Conservation (phyloP, 2,329 filamentous ascomycete species). For the Cytospora paraplurivora region DNA sequence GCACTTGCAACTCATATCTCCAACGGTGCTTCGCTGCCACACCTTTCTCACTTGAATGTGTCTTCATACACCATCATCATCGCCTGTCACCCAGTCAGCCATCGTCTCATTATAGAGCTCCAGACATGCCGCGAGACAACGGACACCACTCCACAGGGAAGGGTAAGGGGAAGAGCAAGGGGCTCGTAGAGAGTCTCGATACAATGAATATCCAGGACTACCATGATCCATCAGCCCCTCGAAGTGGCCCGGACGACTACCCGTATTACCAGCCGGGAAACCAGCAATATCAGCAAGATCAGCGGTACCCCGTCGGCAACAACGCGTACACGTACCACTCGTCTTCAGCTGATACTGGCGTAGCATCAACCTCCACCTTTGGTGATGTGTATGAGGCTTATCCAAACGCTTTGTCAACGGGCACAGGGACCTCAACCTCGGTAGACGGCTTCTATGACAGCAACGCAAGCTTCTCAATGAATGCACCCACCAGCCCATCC, state of each 20-base stretch:
- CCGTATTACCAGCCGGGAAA: neutral
- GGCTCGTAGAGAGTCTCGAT: neutral
- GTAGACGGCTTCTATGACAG: too few species aligned
- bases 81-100: conserved; percentile 3
- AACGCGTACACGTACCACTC: neutral
- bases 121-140: conserved; percentile 10
- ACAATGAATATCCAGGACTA: conserved; percentile 14
- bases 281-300: neutral
- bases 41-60: neutral
- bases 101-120: conserved; percentile 5
- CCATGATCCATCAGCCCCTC: neutral
- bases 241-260: neutral
- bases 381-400: neutral
- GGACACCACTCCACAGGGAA: conserved; percentile 15
- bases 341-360: neutral
- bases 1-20: conserved; percentile 3
- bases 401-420: neutral
- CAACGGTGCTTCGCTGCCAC: neutral
- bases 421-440: too few species aligned
- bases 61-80: neutral
- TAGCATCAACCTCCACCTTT: neutral
- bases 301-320: neutral
- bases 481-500: too few species aligned
- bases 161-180: neutral
- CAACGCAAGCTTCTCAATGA: too few species aligned